Percentiles rank a stretch among this genome's conserved stretches.
Evolutionary conservation across 2,329 filamentous ascomycete genomes (phyloP).

Genomic region (Ascochyta fabae): DNA sequence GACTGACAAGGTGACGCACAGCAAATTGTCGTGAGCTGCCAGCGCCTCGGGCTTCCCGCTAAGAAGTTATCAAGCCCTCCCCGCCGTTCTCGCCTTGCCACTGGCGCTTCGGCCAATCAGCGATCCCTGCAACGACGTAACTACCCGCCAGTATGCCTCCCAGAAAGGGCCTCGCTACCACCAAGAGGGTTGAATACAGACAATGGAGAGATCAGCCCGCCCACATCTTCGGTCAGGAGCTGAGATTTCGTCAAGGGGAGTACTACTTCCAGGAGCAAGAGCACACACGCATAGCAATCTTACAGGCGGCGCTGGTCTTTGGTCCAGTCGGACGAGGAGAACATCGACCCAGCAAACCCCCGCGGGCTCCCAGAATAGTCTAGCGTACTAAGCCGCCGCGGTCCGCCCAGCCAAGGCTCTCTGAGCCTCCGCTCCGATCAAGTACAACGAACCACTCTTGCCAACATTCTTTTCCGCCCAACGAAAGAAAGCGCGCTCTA

Average conservation of each 20-base stretch:
- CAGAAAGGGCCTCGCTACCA: constrained; percentile 32
- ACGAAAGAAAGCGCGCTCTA: constrained; percentile 1
- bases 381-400: constrained; percentile 20
- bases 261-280: not conserved
- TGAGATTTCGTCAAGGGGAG: not conserved
- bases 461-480: constrained; percentile 12
- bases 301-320: not conserved
- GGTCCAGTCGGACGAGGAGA: constrained; percentile 13
- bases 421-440: constrained; percentile 5
- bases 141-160: constrained; percentile 26
- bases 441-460: constrained; percentile 18
- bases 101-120: constrained; percentile 28
- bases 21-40: constrained; percentile 15
- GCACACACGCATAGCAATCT: not conserved
- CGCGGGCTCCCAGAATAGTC: constrained; percentile 28
- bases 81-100: constrained; percentile 37
- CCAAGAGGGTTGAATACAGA: constrained; percentile 26
- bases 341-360: constrained; percentile 17
- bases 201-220: constrained; percentile 10
- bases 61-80: constrained; percentile 35
- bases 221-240: not conserved
- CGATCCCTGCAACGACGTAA: constrained; percentile 23
- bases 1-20: constrained; percentile 7
- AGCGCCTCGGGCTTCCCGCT: constrained; percentile 18
- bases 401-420: constrained; percentile 23